Conservation (phyloP, 1,284 basidiomycete species). For the Ceratorhiza oryzae-sativae region DNA sequence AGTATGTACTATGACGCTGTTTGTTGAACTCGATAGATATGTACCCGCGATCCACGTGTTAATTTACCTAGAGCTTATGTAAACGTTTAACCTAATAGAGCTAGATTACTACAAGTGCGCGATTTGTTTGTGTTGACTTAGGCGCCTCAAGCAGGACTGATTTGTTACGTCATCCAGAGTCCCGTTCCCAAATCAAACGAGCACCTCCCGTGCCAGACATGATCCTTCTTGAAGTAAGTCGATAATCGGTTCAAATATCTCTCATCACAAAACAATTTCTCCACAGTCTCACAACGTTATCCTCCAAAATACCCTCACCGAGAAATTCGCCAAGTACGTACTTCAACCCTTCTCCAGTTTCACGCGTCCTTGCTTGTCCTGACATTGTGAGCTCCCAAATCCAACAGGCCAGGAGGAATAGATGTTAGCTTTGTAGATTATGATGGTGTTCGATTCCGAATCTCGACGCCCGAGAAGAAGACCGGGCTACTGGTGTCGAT, state of each 20-base stretch:
- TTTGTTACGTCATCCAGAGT: conserved; percentile 14
- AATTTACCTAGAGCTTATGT: too few relatives aligned
- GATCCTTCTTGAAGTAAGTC: conserved; percentile 73
- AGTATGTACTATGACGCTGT: too few relatives aligned
- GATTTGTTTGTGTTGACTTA: not conserved
- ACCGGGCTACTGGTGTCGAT: conserved; percentile 86
- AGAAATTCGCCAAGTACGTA: conserved; percentile 85
- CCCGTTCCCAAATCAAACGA: conserved; percentile 1
- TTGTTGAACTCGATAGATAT: too few relatives aligned
- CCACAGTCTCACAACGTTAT: conserved; percentile 86
- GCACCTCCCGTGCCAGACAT: conserved; percentile 51
- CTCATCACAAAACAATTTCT: conserved; percentile 35
- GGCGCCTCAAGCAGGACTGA: conserved; percentile 14
- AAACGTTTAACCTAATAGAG: too few relatives aligned
- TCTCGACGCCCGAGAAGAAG: conserved; percentile 87
- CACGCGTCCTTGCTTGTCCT: conserved; percentile 36
- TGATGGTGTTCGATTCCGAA: conserved; percentile 94
- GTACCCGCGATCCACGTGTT: too few relatives aligned
- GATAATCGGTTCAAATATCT: not conserved
- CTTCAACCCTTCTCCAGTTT: conserved; percentile 24
- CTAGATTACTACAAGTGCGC: not conserved
- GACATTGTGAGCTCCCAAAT: not conserved
- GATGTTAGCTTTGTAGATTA: conserved; percentile 98
- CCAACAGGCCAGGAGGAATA: conserved; percentile 78
- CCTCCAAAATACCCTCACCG: conserved; percentile 89